A percentile compares a stretch with the other conserved stretches of the same genome.
Evolutionary conservation across 2,329 filamentous ascomycete genomes (phyloP).

Genomic region (Botrytis medusae): DNA sequence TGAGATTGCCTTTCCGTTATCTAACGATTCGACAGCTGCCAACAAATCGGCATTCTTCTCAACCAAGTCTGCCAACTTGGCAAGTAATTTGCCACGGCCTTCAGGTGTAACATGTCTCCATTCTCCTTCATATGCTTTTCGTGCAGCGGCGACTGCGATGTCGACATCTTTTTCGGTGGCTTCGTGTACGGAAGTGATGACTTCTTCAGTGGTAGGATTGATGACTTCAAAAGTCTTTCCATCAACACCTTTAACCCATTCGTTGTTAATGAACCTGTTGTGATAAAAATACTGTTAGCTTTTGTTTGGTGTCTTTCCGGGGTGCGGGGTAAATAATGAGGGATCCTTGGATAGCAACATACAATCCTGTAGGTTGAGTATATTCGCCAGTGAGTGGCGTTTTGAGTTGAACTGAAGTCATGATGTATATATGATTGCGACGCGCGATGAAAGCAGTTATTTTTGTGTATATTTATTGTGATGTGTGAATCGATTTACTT

Average conservation of each 20-base stretch:
- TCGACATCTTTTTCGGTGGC: constrained; percentile 84
- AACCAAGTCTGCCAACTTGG: constrained; percentile 75
- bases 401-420: constrained; percentile 35
- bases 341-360: constrained; percentile 26
- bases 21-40: constrained; percentile 79
- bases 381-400: constrained; percentile 41
- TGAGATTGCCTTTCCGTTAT: constrained; percentile 80
- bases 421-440: constrained; percentile 25
- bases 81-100: constrained; percentile 66
- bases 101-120: constrained; percentile 70
- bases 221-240: constrained; percentile 91
- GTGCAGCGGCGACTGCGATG: constrained; percentile 79
- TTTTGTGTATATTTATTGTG: background rate
- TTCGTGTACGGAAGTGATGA: constrained; percentile 80
- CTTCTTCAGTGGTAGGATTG: constrained; percentile 82
- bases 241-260: constrained; percentile 80
- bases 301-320: background rate
- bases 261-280: constrained; percentile 74
- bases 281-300: constrained; percentile 12
- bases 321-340: constrained; percentile 25
- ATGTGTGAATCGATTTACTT: background rate
- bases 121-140: constrained; percentile 76
- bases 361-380: constrained; percentile 46
- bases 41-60: constrained; percentile 77
- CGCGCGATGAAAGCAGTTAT: background rate